phyloP scores from a whole-genome alignment of 192 early-diverging fungal species.

The Ambispora gerdemannii region DNA sequence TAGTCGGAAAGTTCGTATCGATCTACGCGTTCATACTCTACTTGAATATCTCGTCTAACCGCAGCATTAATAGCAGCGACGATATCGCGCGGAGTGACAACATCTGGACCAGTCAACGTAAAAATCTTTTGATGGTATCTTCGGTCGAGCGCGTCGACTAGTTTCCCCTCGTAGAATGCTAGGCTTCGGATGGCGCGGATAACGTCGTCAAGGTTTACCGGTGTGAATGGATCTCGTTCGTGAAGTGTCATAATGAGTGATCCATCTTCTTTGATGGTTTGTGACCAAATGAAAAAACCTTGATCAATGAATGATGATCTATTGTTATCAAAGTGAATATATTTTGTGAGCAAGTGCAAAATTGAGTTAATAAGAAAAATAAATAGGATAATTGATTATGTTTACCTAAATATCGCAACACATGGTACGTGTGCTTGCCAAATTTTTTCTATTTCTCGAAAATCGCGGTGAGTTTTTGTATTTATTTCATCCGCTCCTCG shows the following conservation, averaged over 20 bases:
- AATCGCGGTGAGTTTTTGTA: neutral
- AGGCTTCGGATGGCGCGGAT: neutral
- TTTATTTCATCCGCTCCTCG: neutral
- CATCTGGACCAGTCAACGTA: neutral
- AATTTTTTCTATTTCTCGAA: neutral
- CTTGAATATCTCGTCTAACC: neutral
- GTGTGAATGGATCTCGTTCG: neutral
- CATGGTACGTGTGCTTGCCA: neutral
- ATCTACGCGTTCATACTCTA: neutral
- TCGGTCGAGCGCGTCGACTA: neutral
- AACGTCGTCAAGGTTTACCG: neutral
- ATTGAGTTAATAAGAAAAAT: no score
- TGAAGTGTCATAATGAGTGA: no score
- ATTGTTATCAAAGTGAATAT: no score
- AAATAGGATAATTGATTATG: no score
- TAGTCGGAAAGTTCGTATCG: neutral
- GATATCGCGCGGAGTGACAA: neutral
- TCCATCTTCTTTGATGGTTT: no score
- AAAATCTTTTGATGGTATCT: neutral
- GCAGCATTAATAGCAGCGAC: neutral
- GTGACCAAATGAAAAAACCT: no score
- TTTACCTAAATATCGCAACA: neutral
- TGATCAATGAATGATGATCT: no score
- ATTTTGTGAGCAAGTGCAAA: no score
- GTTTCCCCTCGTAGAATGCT: neutral